Evolutionary conservation across 2,329 filamentous ascomycete species (phyloP).

Genomic region (Epichloe sibirici): DNA sequence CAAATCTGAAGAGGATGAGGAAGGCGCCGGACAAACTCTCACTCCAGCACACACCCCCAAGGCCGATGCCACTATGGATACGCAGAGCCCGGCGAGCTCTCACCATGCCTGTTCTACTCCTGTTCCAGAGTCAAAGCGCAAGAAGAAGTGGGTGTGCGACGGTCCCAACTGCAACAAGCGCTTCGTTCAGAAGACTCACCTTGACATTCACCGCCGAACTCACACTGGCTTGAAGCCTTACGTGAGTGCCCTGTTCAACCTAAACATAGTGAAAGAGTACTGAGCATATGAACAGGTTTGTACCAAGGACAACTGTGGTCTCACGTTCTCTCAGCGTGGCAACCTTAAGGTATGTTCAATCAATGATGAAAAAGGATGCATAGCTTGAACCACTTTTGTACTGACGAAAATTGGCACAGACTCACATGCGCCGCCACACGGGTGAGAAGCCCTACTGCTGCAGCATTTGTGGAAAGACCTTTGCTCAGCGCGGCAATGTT

Average conservation of each 20-base stretch:
- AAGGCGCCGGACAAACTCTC: constrained; percentile 14
- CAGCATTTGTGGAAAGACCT: constrained; percentile 66
- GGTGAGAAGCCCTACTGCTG: constrained; percentile 78
- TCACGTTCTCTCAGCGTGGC: constrained; percentile 77
- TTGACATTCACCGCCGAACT: constrained; percentile 77
- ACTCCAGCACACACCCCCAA: constrained; percentile 13
- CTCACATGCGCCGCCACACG: constrained; percentile 77
- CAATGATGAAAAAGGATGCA: not conserved
- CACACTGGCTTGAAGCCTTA: constrained; percentile 90
- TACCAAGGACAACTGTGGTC: constrained; percentile 58
- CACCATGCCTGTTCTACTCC: constrained; percentile 12
- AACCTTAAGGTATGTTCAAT: constrained; percentile 63
- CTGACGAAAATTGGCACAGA: constrained; percentile 32
- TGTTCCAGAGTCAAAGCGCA: constrained; percentile 16
- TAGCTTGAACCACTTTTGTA: not conserved
- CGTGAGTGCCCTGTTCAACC: constrained; percentile 36
- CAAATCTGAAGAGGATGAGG: constrained; percentile 34
- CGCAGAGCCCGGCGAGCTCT: constrained; percentile 20
- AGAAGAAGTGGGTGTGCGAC: constrained; percentile 61
- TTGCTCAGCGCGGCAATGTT: constrained; percentile 78
- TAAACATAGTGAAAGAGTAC: not conserved
- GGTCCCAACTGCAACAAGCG: constrained; percentile 65
- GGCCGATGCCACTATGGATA: constrained; percentile 4
- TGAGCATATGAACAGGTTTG: constrained; percentile 39
- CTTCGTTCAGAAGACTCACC: constrained; percentile 85